A percentile compares a stretch with the other conserved stretches of the same genome.
Conservation (phyloP, 768 basidiomycete species). For the Leccinellum luteum region DNA sequence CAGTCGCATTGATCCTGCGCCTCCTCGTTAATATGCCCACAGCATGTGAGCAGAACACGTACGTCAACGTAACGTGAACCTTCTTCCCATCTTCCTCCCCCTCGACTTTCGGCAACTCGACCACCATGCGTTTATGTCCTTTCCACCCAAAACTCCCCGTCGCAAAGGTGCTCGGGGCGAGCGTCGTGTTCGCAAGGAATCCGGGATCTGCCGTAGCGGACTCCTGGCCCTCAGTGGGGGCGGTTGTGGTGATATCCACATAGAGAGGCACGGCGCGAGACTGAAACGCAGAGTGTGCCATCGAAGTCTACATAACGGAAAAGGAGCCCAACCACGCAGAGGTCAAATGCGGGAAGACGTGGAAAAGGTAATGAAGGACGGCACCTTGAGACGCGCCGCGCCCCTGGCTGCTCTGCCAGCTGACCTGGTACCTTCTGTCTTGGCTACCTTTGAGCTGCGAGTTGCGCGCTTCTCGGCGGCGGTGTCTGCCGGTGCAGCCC, state of each 20-base stretch:
- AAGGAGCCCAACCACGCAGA: background rate
- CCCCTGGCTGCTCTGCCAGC: conserved; percentile 37
- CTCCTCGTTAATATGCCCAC: background rate
- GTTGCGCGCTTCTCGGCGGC: conserved; percentile 34
- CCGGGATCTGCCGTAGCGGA: conserved; percentile 51
- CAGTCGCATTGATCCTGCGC: conserved; percentile 73
- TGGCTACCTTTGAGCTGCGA: conserved; percentile 51
- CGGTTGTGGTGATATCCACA: conserved; percentile 64
- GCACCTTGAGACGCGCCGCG: conserved; percentile 46
- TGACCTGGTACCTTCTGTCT: conserved; percentile 36
- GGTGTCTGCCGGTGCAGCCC: conserved; percentile 39
- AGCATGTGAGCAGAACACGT: conserved; percentile 31
- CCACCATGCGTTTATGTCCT: conserved; percentile 61
- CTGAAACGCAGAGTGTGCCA: conserved; percentile 55
- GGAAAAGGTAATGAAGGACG: conserved; percentile 5
- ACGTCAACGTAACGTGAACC: conserved; percentile 75
- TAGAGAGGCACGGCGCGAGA: conserved; percentile 68
- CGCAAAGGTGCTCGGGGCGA: conserved; percentile 58
- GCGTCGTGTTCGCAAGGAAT: conserved; percentile 52
- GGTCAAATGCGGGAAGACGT: background rate
- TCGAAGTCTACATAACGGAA: conserved; percentile 34
- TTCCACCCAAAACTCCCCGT: conserved; percentile 89
- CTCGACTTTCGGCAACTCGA: conserved; percentile 57
- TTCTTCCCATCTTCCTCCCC: conserved; percentile 51
- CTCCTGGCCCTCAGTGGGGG: conserved; percentile 40